phyloP scores from a whole-genome alignment of 805 yeast genomes.

The Cyberlindnera lachancei region DNA sequence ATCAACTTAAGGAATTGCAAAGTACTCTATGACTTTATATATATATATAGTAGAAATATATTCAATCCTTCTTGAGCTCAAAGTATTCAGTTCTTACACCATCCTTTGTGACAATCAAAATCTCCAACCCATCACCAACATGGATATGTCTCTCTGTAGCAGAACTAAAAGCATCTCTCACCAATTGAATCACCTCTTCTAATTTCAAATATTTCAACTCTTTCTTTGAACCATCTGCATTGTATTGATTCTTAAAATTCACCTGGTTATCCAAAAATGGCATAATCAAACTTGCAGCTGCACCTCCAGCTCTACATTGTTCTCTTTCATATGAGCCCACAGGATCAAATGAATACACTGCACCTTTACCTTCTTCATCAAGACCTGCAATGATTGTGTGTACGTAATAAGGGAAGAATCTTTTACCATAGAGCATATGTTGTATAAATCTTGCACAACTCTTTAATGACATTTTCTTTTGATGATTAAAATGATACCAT shows the following conservation, averaged over 20 bases:
- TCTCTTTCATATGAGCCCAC: slow-evolving; percentile 97
- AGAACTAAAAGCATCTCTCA: slow-evolving; percentile 88
- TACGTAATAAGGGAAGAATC: slow-evolving; percentile 95
- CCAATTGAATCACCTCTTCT: slow-evolving; percentile 82
- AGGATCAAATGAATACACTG: slow-evolving; percentile 94
- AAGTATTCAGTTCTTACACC: slow-evolving; percentile 80
- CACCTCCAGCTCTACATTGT: slow-evolving; percentile 97
- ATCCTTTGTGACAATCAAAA: slow-evolving; percentile 84
- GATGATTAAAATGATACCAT: slow-evolving; percentile 92
- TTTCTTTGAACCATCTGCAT: slow-evolving; percentile 61
- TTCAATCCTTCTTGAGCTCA: slow-evolving; percentile 81
- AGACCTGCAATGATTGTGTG: slow-evolving; percentile 92
- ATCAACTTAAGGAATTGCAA: slow-evolving; percentile 12
- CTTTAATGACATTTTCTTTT: slow-evolving; percentile 56
- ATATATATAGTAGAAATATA: neutral
- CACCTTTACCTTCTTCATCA: slow-evolving; percentile 81
- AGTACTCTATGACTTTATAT: slow-evolving; percentile 1
- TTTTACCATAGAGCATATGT: slow-evolving; percentile 82
- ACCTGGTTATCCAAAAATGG: slow-evolving; percentile 98
- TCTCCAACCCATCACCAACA: slow-evolving; percentile 95
- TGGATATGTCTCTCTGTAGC: slow-evolving; percentile 98
- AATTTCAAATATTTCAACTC: slow-evolving; percentile 56
- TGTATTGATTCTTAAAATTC: slow-evolving; percentile 87
- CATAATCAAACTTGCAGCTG: slow-evolving; percentile 93
- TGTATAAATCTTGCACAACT: slow-evolving; percentile 89